Base-by-base conservation (phyloP, 768 basidiomycete species). In the Psilocybe sp. region DNA sequence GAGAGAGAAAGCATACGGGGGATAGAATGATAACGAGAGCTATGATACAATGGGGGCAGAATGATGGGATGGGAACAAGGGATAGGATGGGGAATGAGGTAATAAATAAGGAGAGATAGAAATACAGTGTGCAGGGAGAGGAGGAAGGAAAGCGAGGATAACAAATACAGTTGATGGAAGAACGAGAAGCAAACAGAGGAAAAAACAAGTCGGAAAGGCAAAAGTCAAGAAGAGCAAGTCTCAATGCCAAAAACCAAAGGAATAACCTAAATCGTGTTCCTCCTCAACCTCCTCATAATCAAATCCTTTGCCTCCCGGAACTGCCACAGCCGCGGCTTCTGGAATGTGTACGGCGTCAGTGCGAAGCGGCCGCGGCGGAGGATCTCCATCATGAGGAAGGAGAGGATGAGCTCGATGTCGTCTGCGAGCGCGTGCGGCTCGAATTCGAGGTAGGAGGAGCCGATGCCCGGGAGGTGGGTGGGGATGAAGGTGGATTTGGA, bases 301-400 rank as follows among this genome's bases (percentile, higher is more conserved):
- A 67, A 56, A 51, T 71, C 66, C 15, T 66, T 63, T 1, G 73
- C 69, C 57, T 74, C 74, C 51, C 68, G 68, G 32, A 76, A 62
- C 46, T 69, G 72, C 79, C 78, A 81, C 50, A 72, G 56, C 49
- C 71, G 80, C 15, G 76, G 72, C 39, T 73, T 76, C 46, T 75
- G 74, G 36, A 78, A 76, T 4, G 67, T 62, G 50, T 76, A 81
- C 4, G 75, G 69, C 19, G 75, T 73, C 10, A 79, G 73, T 49
- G 59, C 65, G 58, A 84, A 85, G 32, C 80, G 77, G 37, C 80
- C 77, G 41, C 81, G 75, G 23, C 82, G 80, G 13, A 85, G 61
- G 31, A 83, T 78, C 60, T 85, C 82, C 73, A 85, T 78, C 65
- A 85, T 75, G 33, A 85, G 68, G 62, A 84, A 83, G 12, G 80